Evolutionary conservation across 2,329 filamentous ascomycete species (phyloP), one percentile per base, ranked within the genome.

Genomic region (Arthrinium puccinioides): DNA sequence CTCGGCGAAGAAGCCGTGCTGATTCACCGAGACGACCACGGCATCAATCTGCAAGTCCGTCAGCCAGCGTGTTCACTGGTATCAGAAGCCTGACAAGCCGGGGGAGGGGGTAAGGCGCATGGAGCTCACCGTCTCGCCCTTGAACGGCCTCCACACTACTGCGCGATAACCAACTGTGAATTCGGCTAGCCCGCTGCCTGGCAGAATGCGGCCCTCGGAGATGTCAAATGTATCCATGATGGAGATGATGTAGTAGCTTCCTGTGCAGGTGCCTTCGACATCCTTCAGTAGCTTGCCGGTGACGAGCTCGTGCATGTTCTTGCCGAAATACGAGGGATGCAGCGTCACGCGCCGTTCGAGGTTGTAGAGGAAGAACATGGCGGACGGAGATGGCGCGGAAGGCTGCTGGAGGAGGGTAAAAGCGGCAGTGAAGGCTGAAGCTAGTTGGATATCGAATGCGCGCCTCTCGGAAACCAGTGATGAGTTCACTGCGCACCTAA

Each of bases 331-430:
- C 10, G 90, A 97, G 20, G 92, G 92, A 59, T 98, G 92, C 55
- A 98, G 77, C 51, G 87, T 89, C 54, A 97, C 89, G 57, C 87
- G 84, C 59, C 90, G 88, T 67, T 95, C 88, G 64, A 97, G 83
- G 59, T 95, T 90, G 66, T 95, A 87, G 48, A 98, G 85, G 70
- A 98, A 98, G 66, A 97, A 98, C 92, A 98, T 98, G 52, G 46
- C 66, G 63, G 46, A 5, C n/a, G n/a, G n/a, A n/a, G n/a, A n/a
- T n/a, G n/a, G n/a, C n/a, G n/a, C n/a, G n/a, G n/a, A n/a, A n/a
- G n/a, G n/a, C n/a, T n/a, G n/a, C n/a, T n/a, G n/a, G n/a, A n/a
- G n/a, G n/a, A n/a, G n/a, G n/a, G n/a, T n/a, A n/a, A n/a, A n/a
- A n/a, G n/a, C n/a, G n/a, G n/a, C n/a, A n/a, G n/a, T n/a, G n/a